Conservation (phyloP, 176 grass and related monocot species). For the Zizania latifolia region DNA sequence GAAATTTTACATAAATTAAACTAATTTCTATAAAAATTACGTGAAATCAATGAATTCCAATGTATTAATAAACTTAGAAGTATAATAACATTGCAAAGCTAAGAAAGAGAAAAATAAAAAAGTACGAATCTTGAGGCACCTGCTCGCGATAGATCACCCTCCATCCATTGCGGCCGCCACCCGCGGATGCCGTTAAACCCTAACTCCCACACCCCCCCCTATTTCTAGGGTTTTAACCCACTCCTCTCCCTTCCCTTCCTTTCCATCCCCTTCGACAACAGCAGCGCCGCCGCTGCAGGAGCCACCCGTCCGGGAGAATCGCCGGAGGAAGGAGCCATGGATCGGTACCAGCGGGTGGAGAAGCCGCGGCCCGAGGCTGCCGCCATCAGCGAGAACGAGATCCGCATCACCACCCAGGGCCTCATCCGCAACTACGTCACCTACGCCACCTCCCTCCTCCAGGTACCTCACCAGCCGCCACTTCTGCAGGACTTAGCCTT, state of each 20-base stretch:
- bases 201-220: slow-evolving; percentile 17
- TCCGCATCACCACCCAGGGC: slow-evolving; percentile 93
- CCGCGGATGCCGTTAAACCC: slow-evolving; percentile 53
- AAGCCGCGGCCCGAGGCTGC: slow-evolving; percentile 77
- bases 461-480: slow-evolving; percentile 30
- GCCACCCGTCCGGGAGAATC: no score
- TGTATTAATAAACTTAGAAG: no score
- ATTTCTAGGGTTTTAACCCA: slow-evolving; percentile 76
- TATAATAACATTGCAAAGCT: background rate
- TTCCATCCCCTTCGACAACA: slow-evolving; percentile 11
- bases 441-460: slow-evolving; percentile 83
- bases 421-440: slow-evolving; percentile 96
- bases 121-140: slow-evolving; percentile 36
- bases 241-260: background rate
- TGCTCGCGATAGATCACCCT: slow-evolving; percentile 13
- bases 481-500: background rate
- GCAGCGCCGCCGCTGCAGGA: no score
- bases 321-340: slow-evolving; percentile 46
- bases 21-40: no score
- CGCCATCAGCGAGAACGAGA: slow-evolving; percentile 91
- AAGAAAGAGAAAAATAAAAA: background rate
- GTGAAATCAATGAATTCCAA: no score
- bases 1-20: no score
- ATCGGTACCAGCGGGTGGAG: slow-evolving; percentile 90
- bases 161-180: slow-evolving; percentile 23